A percentile compares a stretch with the other conserved stretches of the same genome.
phyloP scores from a whole-genome alignment of 495 filamentous ascomycete genomes.

The Achaetomiella virescens region DNA sequence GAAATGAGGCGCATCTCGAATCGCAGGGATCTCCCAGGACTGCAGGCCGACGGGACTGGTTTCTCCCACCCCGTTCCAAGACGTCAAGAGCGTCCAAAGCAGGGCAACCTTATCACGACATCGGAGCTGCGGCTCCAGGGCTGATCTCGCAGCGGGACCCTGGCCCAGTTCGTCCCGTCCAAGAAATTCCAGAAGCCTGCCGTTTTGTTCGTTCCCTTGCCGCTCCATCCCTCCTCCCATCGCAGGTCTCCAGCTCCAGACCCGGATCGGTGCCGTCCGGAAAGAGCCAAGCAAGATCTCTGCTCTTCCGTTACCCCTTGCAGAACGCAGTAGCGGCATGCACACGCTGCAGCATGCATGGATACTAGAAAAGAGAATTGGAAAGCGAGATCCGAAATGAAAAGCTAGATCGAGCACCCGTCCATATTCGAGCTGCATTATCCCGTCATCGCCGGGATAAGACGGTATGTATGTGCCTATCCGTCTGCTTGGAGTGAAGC shows the following conservation, averaged over 20 bases:
- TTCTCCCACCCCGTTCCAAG: not conserved
- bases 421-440: not conserved
- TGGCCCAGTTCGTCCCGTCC: not conserved
- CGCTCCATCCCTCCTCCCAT: too few relatives aligned
- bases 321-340: conserved; percentile 3
- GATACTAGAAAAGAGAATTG: not conserved
- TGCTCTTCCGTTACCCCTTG: not conserved
- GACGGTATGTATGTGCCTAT: too few relatives aligned
- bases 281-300: too few relatives aligned
- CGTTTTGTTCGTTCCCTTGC: not conserved
- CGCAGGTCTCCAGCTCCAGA: too few relatives aligned
- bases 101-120: not conserved
- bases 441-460: not conserved
- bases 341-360: not conserved
- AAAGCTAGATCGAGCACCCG: not conserved
- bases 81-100: not conserved
- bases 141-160: not conserved
- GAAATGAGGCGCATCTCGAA: conserved; percentile 31
- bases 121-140: conserved; percentile 8
- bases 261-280: too few relatives aligned
- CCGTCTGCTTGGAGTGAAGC: too few relatives aligned
- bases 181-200: not conserved
- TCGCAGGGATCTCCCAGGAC: conserved; percentile 18
- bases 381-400: conserved; percentile 3
- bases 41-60: not conserved